Conservation (phyloP, 148 eudicot genomes). For the Cornus controversa region DNA sequence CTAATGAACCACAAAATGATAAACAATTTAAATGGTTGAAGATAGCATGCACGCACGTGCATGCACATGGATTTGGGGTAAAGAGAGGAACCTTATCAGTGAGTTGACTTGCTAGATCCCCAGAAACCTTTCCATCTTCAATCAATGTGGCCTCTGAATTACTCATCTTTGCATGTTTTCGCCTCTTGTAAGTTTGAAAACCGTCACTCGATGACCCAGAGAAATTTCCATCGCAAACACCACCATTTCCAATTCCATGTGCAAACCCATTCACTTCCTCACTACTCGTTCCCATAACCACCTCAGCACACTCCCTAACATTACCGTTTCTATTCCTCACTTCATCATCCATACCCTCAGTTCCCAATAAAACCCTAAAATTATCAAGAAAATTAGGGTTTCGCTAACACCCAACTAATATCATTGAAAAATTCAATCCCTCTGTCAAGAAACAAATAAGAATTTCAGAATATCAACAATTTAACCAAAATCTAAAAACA, state of each 20-base stretch:
- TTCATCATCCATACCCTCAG: constrained; percentile 21
- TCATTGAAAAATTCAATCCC: constrained; percentile 6
- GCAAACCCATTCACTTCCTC: constrained; percentile 13
- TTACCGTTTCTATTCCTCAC: constrained; percentile 9
- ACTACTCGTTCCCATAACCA: not conserved
- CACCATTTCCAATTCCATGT: constrained; percentile 22
- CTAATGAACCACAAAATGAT: not conserved
- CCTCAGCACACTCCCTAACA: not conserved
- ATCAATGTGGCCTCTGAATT: constrained; percentile 15
- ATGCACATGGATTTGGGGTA: not conserved
- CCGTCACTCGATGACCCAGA: constrained; percentile 14
- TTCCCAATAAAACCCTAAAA: not conserved
- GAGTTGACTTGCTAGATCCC: constrained; percentile 15
- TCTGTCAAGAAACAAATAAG: constrained; percentile 4
- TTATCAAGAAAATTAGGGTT: constrained; percentile 2
- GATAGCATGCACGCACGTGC: too few relatives aligned
- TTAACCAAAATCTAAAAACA: not conserved
- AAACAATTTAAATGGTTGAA: not conserved
- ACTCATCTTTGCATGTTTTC: constrained; percentile 18
- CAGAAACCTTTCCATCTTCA: constrained; percentile 24
- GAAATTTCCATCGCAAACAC: constrained; percentile 17
- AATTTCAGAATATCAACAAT: constrained; percentile 9
- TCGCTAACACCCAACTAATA: constrained; percentile 1
- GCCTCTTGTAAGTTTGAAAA: constrained; percentile 46
- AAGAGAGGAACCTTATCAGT: constrained; percentile 29